Base-by-base conservation (phyloP, 106 monocot genomes). In the Allium cepa region DNA sequence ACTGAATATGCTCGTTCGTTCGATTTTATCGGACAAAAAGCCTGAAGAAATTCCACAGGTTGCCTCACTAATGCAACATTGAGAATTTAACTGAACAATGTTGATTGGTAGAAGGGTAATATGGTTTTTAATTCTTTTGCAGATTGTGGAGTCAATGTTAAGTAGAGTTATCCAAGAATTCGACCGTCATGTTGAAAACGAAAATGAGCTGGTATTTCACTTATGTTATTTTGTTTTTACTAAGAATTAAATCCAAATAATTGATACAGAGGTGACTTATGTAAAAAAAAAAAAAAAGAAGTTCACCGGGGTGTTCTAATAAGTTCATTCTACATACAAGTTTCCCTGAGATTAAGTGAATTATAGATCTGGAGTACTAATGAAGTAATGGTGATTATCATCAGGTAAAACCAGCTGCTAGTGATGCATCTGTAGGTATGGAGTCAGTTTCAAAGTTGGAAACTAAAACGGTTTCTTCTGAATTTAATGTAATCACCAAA, bases 1-100 rank as follows among this genome's bases (percentile, higher is more conserved):
- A 52, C 66, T 93, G 75, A 79, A 75, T 67, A 69, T 79, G 86
- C 77, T 99, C 65, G 75, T 99, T 11, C 80, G 71, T 48, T 79
- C 83, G 22, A 75, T 85, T 80, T 71, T 87, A 10, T 90, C 87
- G 10, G 81, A 84, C 47, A 93, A 87, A 74, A 93, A 84, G 79
- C 83, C 87, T 45, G 99, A 99, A 75, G 99, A 99, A 81, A 70
- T 87, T 71, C 99, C 93, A 69, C 45, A 48, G n/a, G 99, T 99
- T 60, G 79, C 59, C 16, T 59, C 14, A 45, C 50, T 8, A 18
- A 15, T 76, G 27, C 48, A 1, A 49, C 64, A 52, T 63, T 63
- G 58, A 36, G 36, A 36, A 36, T 11, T 66, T 60, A 49, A 66
- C 49, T 67, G 12, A 48, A 17, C 11, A 51, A 18, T 11, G 17